Conservation (phyloP, 805 yeast species). For the Candida maesae region DNA sequence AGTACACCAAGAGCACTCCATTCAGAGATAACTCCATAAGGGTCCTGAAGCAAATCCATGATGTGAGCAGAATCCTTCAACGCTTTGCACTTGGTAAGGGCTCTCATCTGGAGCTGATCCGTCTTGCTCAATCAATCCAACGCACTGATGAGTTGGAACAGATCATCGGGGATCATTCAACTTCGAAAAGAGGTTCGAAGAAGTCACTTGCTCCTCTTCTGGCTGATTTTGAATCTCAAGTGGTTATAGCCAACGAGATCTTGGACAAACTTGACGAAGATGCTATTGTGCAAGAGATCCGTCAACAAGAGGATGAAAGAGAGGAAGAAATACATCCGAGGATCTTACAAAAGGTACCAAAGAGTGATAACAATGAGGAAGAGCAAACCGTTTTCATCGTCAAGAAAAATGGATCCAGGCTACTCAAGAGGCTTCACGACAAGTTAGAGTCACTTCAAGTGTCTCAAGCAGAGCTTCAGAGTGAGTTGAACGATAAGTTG, state of each 20-base stretch:
- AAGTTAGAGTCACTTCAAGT: conserved; percentile 2
- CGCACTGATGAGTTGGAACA: conserved; percentile 30
- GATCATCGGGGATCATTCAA: conserved; percentile 20
- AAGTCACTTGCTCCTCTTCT: conserved; percentile 27
- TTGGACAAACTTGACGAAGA: conserved; percentile 39
- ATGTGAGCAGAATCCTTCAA: conserved; percentile 58
- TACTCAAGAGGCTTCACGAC: conserved; percentile 6
- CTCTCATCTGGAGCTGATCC: conserved; percentile 41
- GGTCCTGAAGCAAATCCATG: conserved; percentile 45
- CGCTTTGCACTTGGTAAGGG: conserved; percentile 48
- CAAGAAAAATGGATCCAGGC: conserved; percentile 8
- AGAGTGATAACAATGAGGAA: neutral
- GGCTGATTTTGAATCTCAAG: conserved; percentile 31
- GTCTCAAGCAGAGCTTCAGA: conserved; percentile 6
- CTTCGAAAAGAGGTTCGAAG: conserved; percentile 27
- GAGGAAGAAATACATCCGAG: conserved; percentile 13
- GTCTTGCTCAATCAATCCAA: conserved; percentile 39
- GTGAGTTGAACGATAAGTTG: conserved; percentile 15
- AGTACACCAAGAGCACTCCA: conserved; percentile 33
- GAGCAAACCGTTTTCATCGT: conserved; percentile 7
- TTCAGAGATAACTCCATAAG: conserved; percentile 32
- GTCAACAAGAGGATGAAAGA: conserved; percentile 23
- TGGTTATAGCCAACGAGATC: conserved; percentile 39
- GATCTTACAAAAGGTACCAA: conserved; percentile 8
- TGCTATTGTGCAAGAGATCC: conserved; percentile 22